Base-by-base conservation (phyloP, 2,329 filamentous ascomycete genomes). In the Hymenoscyphus occultus region DNA sequence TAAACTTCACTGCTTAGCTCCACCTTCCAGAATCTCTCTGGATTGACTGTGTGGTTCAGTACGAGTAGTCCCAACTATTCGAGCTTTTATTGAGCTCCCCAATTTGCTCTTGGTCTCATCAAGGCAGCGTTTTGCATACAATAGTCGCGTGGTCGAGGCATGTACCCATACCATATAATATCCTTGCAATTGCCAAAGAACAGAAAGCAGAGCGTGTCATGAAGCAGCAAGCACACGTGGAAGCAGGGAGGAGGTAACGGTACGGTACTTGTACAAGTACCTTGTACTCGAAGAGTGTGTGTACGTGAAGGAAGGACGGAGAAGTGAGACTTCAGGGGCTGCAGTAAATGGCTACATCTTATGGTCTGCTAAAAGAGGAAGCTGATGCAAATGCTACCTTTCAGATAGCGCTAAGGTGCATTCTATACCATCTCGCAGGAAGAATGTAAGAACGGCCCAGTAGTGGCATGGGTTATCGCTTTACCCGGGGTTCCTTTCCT, bases 211-310 rank as follows among this genome's bases (percentile, higher is more conserved):
- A 22, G 2, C 19, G n/a, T 22, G 9, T 12, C 45, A 51, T 51
- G n/a, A 51, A 51, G 45, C 45, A 51, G 19, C 35, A 51, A 19
- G n/a, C 45, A 51, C 45, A 51, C 45, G 45, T 51, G 45, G 45
- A 51, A 51, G n/a, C 45, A 51, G 45, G 45, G 45, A 22, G n/a
- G 45, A 16, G 14, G 10, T 2, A n/a, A 16, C n/a, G n/a, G 22
- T 35, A 35, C 35, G 6, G 45, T 51, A 22, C 45, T 51, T 22
- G 45, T 51, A 51, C 45, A 5, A 22, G 28, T 28, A 28, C 28
- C 28, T 28, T 19, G 45, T 51, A 51, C n/a, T 51, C 45, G n/a
- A 22, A 19, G 22, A 10, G 45, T 51, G 19, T 51, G 19, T 51
- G 16, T 10, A 51, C 16, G 45, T 12, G 22, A 51, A 22, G 7